phyloP scores from a whole-genome alignment of 202 grass and related monocot genomes.

The Cymbopogon flexuosus region DNA sequence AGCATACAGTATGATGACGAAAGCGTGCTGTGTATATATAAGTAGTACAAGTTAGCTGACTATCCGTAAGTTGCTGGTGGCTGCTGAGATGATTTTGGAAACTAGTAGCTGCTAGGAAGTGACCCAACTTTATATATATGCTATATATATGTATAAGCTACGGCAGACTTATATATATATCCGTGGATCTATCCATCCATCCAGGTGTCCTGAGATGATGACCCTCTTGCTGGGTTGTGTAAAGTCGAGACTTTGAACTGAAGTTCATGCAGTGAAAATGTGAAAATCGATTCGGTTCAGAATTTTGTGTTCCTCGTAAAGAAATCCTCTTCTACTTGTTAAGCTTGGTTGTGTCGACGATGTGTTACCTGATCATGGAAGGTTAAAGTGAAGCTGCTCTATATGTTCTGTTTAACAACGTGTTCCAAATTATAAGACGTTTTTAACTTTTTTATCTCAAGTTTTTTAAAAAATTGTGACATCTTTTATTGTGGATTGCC shows the following conservation, averaged over 20 bases:
- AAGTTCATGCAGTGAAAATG: not conserved
- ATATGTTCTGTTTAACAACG: no score
- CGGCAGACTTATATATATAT: slow-evolving; percentile 10
- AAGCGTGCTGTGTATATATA: slow-evolving; percentile 45
- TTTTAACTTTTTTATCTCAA: no score
- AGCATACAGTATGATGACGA: slow-evolving; percentile 36
- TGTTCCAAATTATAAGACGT: no score
- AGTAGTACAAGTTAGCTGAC: slow-evolving; percentile 41
- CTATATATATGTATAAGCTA: slow-evolving; percentile 26
- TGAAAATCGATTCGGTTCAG: slow-evolving; percentile 4
- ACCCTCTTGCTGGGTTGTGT: slow-evolving; percentile 28
- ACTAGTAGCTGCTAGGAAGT: slow-evolving; percentile 22
- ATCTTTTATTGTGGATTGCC: no score
- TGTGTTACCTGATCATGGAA: no score
- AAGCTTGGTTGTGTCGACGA: no score
- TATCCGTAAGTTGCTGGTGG: slow-evolving; percentile 25
- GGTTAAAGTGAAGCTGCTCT: no score
- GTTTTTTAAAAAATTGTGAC: no score
- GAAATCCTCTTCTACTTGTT: no score
- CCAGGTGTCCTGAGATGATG: slow-evolving; percentile 46
- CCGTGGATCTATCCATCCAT: slow-evolving; percentile 14
- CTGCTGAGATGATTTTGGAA: slow-evolving; percentile 29
- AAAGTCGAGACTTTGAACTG: slow-evolving; percentile 25
- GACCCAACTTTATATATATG: not conserved
- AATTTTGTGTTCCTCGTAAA: not conserved